Evolutionary conservation across 2,329 filamentous ascomycete genomes (phyloP).

Genomic region (Parastagonospora nodorum): DNA sequence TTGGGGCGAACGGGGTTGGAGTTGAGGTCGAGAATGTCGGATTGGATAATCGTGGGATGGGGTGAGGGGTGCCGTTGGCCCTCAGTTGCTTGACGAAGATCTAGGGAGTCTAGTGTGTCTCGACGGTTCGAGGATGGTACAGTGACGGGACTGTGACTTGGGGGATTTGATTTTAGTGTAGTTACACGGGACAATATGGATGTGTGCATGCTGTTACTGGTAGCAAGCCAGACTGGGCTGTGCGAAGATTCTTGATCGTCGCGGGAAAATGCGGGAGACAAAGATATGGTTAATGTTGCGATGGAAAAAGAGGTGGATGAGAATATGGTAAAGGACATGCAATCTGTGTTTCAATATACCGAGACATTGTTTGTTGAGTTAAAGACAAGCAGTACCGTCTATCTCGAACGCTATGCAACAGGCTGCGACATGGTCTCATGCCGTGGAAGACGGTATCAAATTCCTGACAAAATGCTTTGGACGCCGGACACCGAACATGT

Average conservation of each 20-base stretch:
- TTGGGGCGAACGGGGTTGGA: background rate
- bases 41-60: background rate
- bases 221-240: too few species aligned
- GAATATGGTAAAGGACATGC: background rate
- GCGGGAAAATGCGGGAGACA: too few species aligned
- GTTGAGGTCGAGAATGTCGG: background rate
- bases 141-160: background rate
- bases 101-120: too few species aligned
- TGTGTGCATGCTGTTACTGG: too few species aligned
- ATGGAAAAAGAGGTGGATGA: background rate
- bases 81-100: too few species aligned
- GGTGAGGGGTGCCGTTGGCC: background rate
- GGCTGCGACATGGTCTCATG: background rate
- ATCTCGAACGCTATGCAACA: constrained; percentile 5
- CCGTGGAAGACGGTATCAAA: background rate
- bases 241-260: too few species aligned
- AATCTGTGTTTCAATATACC: background rate
- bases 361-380: background rate
- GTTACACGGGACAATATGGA: too few species aligned
- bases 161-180: too few species aligned
- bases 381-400: background rate
- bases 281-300: background rate
- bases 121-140: too few species aligned
- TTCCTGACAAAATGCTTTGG: background rate
- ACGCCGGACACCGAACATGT: constrained; percentile 2